Base-by-base conservation (phyloP, 2,329 filamentous ascomycete genomes). In the Fusarium nurragi region DNA sequence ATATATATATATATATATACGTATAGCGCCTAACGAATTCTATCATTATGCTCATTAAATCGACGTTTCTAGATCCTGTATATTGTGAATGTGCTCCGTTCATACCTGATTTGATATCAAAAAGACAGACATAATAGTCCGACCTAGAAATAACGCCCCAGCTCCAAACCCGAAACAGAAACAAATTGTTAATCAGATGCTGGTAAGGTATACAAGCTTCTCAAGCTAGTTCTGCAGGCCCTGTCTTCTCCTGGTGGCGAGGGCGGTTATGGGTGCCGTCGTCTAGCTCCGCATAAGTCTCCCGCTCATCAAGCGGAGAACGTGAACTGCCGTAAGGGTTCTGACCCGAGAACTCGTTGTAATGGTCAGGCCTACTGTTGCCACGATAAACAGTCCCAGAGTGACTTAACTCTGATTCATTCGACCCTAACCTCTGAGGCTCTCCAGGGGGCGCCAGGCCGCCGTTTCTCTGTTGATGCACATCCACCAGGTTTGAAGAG, bases 21-120 rank as follows among this genome's bases (percentile, higher is more conserved):
- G 37, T 65, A 67, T 57, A 55, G 59, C 62, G 67, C 59, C 55
- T 51, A 54, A 69, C 56, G 44, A 50, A 69, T 51, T 65, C 62
- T 51, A 59, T 60, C 57, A 57, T 55, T 67, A 50, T 61, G 44
- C 57, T 53, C 49, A 43, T 60, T 51, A 43, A 40, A 36, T 16
- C 19, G 18, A 19, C 7, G 38, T 39, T 39, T 22, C 36, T 18
- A 55, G n/a, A 32, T 39, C 28, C 9, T 43, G 48, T 44, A 34
- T 19, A 37, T 64, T 16, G 32, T 48, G 43, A 60, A 62, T 19
- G 21, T 56, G 34, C 26, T 38, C 26, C 34, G 30, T 22, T 56
- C 51, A 14, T 38, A 48, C 18, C 34, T 67, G 18, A 39, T 25
- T 9, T 38, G 28, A 39, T 41, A 40, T 25, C 36, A 19, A 32